Base-by-base conservation (phyloP, 1,139 yeast species). In the Lodderomyces metapsilosis region DNA sequence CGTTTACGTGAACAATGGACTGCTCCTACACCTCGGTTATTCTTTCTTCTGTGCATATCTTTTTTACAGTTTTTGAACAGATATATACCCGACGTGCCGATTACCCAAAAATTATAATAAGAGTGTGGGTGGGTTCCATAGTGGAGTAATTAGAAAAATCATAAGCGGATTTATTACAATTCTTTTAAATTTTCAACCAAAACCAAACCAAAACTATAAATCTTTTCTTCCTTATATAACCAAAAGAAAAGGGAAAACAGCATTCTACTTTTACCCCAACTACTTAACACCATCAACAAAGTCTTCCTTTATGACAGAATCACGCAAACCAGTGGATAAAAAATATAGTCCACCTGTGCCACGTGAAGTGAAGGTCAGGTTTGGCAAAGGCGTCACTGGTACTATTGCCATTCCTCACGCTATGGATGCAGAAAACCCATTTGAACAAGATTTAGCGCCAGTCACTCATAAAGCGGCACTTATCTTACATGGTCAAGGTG, bases 401-500 rank as follows among this genome's bases (percentile, higher is more conserved):
- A 69, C 76, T 1, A 39, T 71, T 9, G 63, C 75, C 8, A 51
- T 71, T 4, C 77, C 77, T 7, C 71, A 58, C 31, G 50, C 69
- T 0, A 62, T 50, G 5, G 63, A 61, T 36, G 44, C 52, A 1
- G 61, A 56, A 9, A 52, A 50, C 38, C 57, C 60, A 2, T 56
- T 51, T 42, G 56, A 52, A 25, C 57, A 56, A 12, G 65, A 63
- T 1, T 54, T 50, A 36, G 66, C 67, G 4, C 76, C 76, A 2
- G 59, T 66, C 2, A 67, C 73, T 33, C 62, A 61, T 40, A 70
- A 69, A 49, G 62, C 60, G 23, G 76, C 71, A 2, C 51, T 73
- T 38, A 58, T 73, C 27, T 49, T 72, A 18, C 97, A 91, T 57
- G 98, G 97, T 2, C 85, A 80, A 49, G 89, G 83, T 0, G 95